Base-by-base conservation (phyloP, 2,329 filamentous ascomycete species). In the Aspergillus ustus region DNA sequence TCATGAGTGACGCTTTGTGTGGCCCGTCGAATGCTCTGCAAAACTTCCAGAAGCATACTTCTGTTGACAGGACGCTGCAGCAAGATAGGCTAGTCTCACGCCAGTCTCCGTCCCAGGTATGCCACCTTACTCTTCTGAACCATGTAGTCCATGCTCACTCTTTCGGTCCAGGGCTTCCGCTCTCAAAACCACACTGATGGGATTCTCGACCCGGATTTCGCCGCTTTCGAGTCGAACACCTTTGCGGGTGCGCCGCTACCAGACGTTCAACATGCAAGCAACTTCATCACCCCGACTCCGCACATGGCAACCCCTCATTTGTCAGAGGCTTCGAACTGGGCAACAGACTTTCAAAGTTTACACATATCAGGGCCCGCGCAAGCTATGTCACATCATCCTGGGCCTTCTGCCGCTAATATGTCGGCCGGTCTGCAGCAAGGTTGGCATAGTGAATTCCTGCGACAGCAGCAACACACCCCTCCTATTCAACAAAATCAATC, bases 21-120 rank as follows among this genome's bases (percentile, higher is more conserved):
- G 90, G 91, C 62, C 89, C 90, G 19, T 91, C 90, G 13, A 92
- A 91, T 76, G 84, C 89, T 65, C 84, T 91, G 56, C 90, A 92
- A 76, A 89, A 85, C 71, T 87, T 93, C 73, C 85, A 89, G 70
- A 88, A 89, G 69, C 90, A 92, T 75, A 80, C 86, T 11, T 83
- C 88, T 52, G 83, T 86, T 64, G 89, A 93, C 73, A 83, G 89
- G 58, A 88, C 88, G 9, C 81, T 90, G 52, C 90, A 93, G 72
- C 91, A 92, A 75, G 91, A 93, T 76, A 87, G 89, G 55, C 70
- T 91, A 51, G 76, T 82, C 40, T 79, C 82, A 9, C 83, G 84
- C 62, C 81, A 84, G 58, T 78, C 83, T 56, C 81, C 84, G 49
- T 76, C 81, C 53, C 84, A 88, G 75, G 87, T 88, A 76, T 64